These are phyloP conservation scores for Fusarium musae DNA, from an alignment of 2,329 filamentous ascomycete genomes.

Conservation along the genomic window DNA sequence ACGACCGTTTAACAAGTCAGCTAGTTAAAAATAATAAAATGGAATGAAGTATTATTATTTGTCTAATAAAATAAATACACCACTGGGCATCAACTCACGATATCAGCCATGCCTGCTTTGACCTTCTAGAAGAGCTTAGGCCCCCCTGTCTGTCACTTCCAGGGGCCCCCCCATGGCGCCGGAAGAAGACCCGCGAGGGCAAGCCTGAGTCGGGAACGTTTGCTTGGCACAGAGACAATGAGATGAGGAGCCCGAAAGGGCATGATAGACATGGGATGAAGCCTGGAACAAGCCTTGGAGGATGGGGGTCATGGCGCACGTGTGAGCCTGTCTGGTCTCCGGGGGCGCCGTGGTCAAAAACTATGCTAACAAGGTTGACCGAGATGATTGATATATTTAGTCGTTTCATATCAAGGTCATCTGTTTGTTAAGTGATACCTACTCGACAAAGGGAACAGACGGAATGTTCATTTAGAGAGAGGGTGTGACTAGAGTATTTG, in stretches of 20 bases:
- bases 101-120: slow-evolving; percentile 29
- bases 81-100: slow-evolving; percentile 19
- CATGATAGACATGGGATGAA: slow-evolving; percentile 28
- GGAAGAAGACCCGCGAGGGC: slow-evolving; percentile 38
- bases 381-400: slow-evolving; percentile 6
- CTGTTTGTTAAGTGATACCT: background rate
- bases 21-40: slow-evolving; percentile 23
- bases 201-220: slow-evolving; percentile 32
- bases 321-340: slow-evolving; percentile 31
- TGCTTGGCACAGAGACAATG: slow-evolving; percentile 18
- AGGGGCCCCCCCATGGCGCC: slow-evolving; percentile 32
- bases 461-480: background rate
- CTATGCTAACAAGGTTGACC: slow-evolving; percentile 22
- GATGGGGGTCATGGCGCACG: slow-evolving; percentile 33
- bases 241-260: slow-evolving; percentile 3
- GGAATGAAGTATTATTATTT: slow-evolving; percentile 25
- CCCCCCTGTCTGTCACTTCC: slow-evolving; percentile 31
- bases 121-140: slow-evolving; percentile 42
- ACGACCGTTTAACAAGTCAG: slow-evolving; percentile 32
- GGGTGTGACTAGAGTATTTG: background rate
- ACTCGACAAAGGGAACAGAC: background rate
- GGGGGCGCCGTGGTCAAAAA: slow-evolving; percentile 7
- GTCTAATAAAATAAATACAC: slow-evolving; percentile 30
- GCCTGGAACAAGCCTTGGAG: background rate
- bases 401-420: slow-evolving; percentile 16